Evolutionary conservation across 1,284 basidiomycete species (phyloP).

Genomic region (Xerocomus amazonicus): DNA sequence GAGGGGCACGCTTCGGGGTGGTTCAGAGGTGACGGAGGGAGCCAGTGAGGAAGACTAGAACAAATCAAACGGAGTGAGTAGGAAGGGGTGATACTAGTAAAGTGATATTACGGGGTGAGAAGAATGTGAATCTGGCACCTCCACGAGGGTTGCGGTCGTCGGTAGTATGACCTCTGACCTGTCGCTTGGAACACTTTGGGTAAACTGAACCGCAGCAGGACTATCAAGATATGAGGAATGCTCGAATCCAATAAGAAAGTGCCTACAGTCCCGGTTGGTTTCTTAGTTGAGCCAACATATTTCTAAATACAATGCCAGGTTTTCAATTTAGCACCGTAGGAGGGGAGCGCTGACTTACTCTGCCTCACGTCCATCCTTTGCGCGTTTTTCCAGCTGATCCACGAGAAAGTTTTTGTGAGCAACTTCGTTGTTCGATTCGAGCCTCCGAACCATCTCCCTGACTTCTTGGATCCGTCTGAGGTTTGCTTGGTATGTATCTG

Average conservation of each 20-base stretch:
- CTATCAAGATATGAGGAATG: slow-evolving; percentile 11
- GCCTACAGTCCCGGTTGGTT: slow-evolving; percentile 18
- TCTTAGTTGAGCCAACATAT: slow-evolving; percentile 19
- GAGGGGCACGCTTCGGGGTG: slow-evolving; percentile 7
- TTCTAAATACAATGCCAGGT: slow-evolving; percentile 10
- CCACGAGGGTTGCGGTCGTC: slow-evolving; percentile 32
- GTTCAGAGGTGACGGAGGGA: neutral
- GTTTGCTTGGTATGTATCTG: slow-evolving; percentile 27
- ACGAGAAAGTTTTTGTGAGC: slow-evolving; percentile 31
- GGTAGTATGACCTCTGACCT: slow-evolving; percentile 23
- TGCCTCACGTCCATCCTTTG: slow-evolving; percentile 32
- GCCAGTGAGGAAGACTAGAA: slow-evolving; percentile 12
- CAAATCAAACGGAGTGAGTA: slow-evolving; percentile 7
- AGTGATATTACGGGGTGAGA: slow-evolving; percentile 16
- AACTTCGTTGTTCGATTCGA: slow-evolving; percentile 30
- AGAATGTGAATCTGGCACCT: slow-evolving; percentile 22
- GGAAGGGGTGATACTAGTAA: neutral
- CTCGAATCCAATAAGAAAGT: neutral
- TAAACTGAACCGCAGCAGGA: slow-evolving; percentile 12
- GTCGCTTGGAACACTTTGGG: slow-evolving; percentile 7
- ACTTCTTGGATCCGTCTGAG: slow-evolving; percentile 28
- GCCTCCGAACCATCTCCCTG: slow-evolving; percentile 22
- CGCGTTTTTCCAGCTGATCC: slow-evolving; percentile 27
- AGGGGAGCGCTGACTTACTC: slow-evolving; percentile 29
- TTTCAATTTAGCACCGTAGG: neutral